Percentiles rank a stretch among this genome's conserved stretches.
phyloP scores from a whole-genome alignment of 495 filamentous ascomycete genomes.

The Podospora bellae-mahoneyi region DNA sequence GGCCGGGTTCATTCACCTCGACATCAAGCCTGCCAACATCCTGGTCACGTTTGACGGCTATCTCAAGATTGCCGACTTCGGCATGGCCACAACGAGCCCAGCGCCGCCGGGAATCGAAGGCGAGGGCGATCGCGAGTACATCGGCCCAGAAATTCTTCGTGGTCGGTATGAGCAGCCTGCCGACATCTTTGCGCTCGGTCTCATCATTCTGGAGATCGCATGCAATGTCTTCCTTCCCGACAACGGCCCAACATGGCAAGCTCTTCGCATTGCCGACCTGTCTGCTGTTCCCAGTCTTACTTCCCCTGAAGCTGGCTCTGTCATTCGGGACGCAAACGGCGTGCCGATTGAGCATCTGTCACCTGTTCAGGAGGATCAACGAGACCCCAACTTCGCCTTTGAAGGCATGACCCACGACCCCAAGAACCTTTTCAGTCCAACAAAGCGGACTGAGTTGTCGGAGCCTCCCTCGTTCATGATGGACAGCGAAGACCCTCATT shows the following conservation, averaged over 20 bases:
- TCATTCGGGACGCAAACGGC: slow-evolving; percentile 73
- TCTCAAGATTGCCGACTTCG: slow-evolving; percentile 95
- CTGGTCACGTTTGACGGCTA: slow-evolving; percentile 86
- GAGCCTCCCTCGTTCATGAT: slow-evolving; percentile 84
- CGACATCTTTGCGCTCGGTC: slow-evolving; percentile 88
- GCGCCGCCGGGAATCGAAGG: slow-evolving; percentile 72
- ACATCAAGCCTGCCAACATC: slow-evolving; percentile 93
- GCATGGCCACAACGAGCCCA: slow-evolving; percentile 80
- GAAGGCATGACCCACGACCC: slow-evolving; percentile 30
- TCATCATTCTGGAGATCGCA: slow-evolving; percentile 91
- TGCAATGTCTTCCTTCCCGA: slow-evolving; percentile 88
- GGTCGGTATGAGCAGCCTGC: slow-evolving; percentile 84
- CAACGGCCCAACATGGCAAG: slow-evolving; percentile 85
- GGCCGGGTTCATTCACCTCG: slow-evolving; percentile 84
- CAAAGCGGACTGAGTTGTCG: slow-evolving; percentile 61
- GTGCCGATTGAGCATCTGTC: slow-evolving; percentile 49
- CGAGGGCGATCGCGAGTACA: slow-evolving; percentile 94
- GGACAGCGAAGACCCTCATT: slow-evolving; percentile 60
- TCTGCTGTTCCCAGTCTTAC: slow-evolving; percentile 81
- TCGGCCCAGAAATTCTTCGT: slow-evolving; percentile 83
- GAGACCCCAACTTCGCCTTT: slow-evolving; percentile 31
- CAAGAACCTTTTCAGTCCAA: slow-evolving; percentile 47
- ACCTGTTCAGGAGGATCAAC: slow-evolving; percentile 33
- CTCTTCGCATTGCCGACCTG: slow-evolving; percentile 80
- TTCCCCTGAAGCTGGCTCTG: slow-evolving; percentile 64